Evolutionary conservation across 2,329 filamentous ascomycete species (phyloP).

Genomic region (Ampelomyces quisqualis): DNA sequence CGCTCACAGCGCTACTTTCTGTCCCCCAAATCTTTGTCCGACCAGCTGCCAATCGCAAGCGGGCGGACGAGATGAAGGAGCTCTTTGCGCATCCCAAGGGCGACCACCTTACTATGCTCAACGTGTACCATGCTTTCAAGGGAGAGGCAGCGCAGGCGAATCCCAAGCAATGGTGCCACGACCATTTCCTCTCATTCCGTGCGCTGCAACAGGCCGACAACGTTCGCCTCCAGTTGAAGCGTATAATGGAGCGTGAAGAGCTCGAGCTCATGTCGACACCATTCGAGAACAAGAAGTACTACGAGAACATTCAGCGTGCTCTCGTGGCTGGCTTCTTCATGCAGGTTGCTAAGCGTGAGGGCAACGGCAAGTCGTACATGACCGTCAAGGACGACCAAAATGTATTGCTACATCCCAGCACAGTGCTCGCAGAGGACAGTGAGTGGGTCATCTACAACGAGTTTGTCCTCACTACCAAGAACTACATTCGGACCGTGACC

Average conservation of each 20-base stretch:
- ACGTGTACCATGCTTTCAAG: conserved; percentile 98
- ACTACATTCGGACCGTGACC: conserved; percentile 94
- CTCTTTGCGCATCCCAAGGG: conserved; percentile 91
- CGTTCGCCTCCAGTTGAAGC: conserved; percentile 84
- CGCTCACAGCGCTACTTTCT: conserved; percentile 88
- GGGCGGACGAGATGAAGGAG: conserved; percentile 95
- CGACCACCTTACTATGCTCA: conserved; percentile 93
- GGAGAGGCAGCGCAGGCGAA: conserved; percentile 67
- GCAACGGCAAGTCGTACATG: conserved; percentile 82
- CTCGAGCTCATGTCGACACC: conserved; percentile 84
- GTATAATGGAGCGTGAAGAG: conserved; percentile 93
- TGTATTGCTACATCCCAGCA: conserved; percentile 90
- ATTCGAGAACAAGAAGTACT: conserved; percentile 96
- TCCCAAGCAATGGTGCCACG: conserved; percentile 89
- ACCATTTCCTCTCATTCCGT: conserved; percentile 89
- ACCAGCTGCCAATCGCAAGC: conserved; percentile 79
- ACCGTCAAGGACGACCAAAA: conserved; percentile 97
- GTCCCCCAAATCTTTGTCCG: conserved; percentile 93
- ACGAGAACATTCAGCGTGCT: conserved; percentile 92
- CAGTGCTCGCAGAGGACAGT: conserved; percentile 80
- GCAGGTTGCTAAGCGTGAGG: conserved; percentile 96
- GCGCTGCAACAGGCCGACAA: conserved; percentile 91
- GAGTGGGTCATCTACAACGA: conserved; percentile 99
- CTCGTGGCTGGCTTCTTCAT: conserved; percentile 97
- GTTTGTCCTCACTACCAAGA: conserved; percentile 96